Evolutionary conservation across 2,329 filamentous ascomycete genomes (phyloP), one percentile per base, ranked within the genome.

Genomic region (Teratosphaeriaceae sp.): DNA sequence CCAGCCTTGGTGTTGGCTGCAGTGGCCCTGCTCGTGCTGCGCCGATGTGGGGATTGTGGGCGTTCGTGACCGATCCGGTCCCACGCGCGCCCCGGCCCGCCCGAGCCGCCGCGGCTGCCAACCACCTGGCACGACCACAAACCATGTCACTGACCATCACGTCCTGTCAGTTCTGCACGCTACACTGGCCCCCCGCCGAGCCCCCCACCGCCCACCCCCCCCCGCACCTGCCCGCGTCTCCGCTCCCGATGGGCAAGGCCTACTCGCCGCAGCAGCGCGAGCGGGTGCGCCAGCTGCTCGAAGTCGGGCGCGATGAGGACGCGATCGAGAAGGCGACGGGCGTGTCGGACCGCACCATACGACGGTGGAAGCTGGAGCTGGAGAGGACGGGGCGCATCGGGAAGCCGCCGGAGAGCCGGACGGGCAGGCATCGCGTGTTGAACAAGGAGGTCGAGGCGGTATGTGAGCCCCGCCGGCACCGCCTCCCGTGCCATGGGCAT

Each of bases 361-460:
- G 60, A 20, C 49, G 61, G 43, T 64, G 61, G 61, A 64, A 64
- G 50, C 51, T 63, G 34, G 61, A 64, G 49, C 54, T 63, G 24
- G 60, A 63, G 49, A 50, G 59, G 23, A 63, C 59, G n/a, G 61
- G 61, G 34, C 50, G 61, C 43, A 64, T 64, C 37, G 61, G 61
- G 26, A 64, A 64, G 51, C 61, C 61, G 22, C 60, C 60, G 15
- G 61, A 64, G 51, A 56, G 55, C 40, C 54, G 61, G 22, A 64
- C 61, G 7, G 61, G 61, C 15, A 50, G 61, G 34, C 58, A 63
- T 50, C 48, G 61, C 15, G 60, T 63, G 33, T 48, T 64, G 44
- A 62, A 49, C 23, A 36, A 57, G n/a, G 61, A 63, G 27, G 53
- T 63, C 22, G 61, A 64, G 44, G 52, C 46, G 22, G 57, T 60